Evolutionary conservation across 176 grass and related monocot species (phyloP), one percentile per base, ranked within the genome.

Genomic region (Canna indica): DNA sequence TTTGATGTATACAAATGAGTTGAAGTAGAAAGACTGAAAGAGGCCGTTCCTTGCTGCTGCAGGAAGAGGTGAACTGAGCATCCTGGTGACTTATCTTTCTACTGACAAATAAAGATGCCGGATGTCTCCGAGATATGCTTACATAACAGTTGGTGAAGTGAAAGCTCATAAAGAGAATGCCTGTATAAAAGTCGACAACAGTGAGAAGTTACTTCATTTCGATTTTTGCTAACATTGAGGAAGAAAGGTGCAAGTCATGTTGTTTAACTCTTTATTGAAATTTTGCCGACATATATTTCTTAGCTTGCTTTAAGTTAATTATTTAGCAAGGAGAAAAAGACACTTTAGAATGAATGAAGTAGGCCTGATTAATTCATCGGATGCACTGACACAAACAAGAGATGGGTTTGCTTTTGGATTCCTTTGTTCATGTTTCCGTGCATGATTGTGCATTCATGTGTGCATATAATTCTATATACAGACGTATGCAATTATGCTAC

Each of bases 141-240:
- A 9, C 44, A 46, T 46, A 13, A 13, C 16, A 46, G 12, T 46
- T 46, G 44, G 13, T 46, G 44, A 46, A 46, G 16, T 46, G 44
- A 46, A 46, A 46, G 16, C 44, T 50, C 47, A 20, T 22, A 22
- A 20, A 50, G 47, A 50, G 47, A 50, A 20, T 18, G 47, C 1
- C 5, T 15, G 26, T 11, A 31, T 9, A 61, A n/a, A n/a, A 13
- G 59, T 31, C 30, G 59, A 61, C 59, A 61, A 61, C 59, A 14
- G 26, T 59, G 27, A 59, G 56, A 59, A 59, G 22, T 26, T 59
- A 18, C 56, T 9, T 25, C 27, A n/a, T 59, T 59, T 59, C 22
- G 53, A n/a, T 18, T 26, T 59, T 59, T 59, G 56, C 56, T 59
- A 26, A 27, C 56, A n/a, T 59, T 59, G 24, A 59, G 56, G 56